These are phyloP conservation scores for Hericium coralloides DNA, from an alignment of 768 basidiomycete genomes.

Conservation along the genomic window DNA sequence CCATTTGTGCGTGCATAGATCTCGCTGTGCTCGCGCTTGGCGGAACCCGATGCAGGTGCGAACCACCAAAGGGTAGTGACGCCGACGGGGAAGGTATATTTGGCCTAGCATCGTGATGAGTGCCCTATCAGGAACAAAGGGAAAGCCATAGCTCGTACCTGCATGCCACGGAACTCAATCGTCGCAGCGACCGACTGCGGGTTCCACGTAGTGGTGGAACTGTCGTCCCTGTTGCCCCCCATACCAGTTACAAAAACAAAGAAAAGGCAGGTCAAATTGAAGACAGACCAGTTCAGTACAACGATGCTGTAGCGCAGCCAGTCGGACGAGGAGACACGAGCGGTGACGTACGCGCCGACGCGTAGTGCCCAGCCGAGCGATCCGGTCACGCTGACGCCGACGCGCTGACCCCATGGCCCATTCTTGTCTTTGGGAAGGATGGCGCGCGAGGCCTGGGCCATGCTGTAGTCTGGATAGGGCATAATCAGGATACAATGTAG, in stretches of 20 bases:
- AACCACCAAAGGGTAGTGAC: not conserved
- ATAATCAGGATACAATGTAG: not conserved
- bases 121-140: no score
- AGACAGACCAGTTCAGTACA: slow-evolving; percentile 51
- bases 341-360: slow-evolving; percentile 58
- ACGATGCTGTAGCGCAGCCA: slow-evolving; percentile 62
- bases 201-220: slow-evolving; percentile 38
- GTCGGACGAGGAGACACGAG: slow-evolving; percentile 41
- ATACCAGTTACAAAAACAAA: not conserved
- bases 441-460: slow-evolving; percentile 71
- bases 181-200: slow-evolving; percentile 45
- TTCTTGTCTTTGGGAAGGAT: slow-evolving; percentile 57
- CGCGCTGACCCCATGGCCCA: slow-evolving; percentile 63
- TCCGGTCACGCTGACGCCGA: slow-evolving; percentile 57
- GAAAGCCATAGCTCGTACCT: slow-evolving; percentile 11
- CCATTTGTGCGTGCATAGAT: no score
- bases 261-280: not conserved
- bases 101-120: no score
- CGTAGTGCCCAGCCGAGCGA: slow-evolving; percentile 44
- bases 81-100: not conserved
- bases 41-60: not conserved
- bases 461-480: slow-evolving; percentile 31
- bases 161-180: slow-evolving; percentile 54
- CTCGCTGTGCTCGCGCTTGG: no score
- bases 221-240: slow-evolving; percentile 32